Conservation (phyloP, 495 filamentous ascomycete species). For the Aspergillus bridgeri region DNA sequence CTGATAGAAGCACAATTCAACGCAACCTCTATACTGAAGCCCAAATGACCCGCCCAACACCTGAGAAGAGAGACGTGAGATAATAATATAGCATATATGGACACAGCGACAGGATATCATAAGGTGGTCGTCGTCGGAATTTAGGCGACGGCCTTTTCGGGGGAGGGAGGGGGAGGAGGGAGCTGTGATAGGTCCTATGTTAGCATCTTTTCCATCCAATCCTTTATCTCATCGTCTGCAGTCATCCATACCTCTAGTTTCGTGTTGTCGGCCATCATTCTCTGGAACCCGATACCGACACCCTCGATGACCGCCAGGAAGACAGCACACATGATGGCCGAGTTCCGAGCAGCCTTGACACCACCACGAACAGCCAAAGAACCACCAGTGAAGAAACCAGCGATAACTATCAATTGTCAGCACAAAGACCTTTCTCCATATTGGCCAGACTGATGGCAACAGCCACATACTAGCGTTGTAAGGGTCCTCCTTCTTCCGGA, state of each 20-base stretch:
- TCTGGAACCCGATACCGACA: conserved; percentile 93
- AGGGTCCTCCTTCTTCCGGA: conserved; percentile 94
- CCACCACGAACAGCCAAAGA: conserved; percentile 87
- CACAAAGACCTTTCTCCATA: not conserved
- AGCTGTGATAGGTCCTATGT: conserved; percentile 25
- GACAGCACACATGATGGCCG: conserved; percentile 91
- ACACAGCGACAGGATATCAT: conserved; percentile 13
- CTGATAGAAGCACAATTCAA: conserved; percentile 23
- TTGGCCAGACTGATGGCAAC: not conserved
- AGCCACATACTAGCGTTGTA: conserved; percentile 79
- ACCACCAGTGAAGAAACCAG: conserved; percentile 96
- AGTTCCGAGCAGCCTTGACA: conserved; percentile 81
- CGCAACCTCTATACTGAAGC: conserved; percentile 43
- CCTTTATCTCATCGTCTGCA: not conserved
- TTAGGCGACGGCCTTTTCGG: conserved; percentile 44
- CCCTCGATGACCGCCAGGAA: conserved; percentile 95
- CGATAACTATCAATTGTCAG: conserved; percentile 54
- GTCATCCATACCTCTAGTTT: conserved; percentile 65
- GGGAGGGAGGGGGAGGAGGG: conserved; percentile 41
- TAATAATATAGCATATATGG: conserved; percentile 32
- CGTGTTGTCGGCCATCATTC: conserved; percentile 91
- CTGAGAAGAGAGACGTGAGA: conserved; percentile 44
- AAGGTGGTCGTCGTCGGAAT: conserved; percentile 1
- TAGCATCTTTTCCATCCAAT: not conserved
- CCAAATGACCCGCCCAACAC: conserved; percentile 43